A percentile compares a stretch with the other conserved stretches of the same genome.
These are phyloP conservation scores for Cercospora zeae-maydis DNA, from an alignment of 2,329 filamentous ascomycete species.

Conservation along the genomic window DNA sequence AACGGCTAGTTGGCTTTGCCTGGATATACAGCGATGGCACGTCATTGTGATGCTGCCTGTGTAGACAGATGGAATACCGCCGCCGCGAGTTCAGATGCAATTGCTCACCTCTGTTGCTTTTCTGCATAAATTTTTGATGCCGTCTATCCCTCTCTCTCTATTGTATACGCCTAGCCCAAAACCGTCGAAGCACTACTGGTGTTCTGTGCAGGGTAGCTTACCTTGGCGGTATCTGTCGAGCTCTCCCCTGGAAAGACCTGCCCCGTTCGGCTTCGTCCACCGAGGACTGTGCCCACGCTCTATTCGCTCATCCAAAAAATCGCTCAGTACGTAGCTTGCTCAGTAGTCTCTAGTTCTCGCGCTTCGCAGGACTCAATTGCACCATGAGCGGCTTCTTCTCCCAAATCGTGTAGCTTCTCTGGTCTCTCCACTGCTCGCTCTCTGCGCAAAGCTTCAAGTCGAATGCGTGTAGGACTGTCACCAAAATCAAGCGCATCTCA, in stretches of 20 bases:
- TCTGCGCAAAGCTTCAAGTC: constrained; percentile 35
- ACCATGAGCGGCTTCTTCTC: constrained; percentile 32
- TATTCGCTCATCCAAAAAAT: not conserved
- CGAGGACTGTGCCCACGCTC: no score
- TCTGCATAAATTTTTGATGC: not conserved
- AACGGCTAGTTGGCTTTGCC: no score
- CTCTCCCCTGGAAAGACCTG: not conserved
- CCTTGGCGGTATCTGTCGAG: not conserved
- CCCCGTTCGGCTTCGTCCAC: no score
- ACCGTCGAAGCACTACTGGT: not conserved
- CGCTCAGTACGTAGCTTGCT: not conserved
- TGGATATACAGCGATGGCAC: not conserved
- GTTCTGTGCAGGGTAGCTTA: not conserved
- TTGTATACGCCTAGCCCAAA: not conserved
- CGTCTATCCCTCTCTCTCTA: not conserved
- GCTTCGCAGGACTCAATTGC: constrained; percentile 2
- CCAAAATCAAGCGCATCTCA: constrained; percentile 40
- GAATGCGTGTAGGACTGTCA: constrained; percentile 39
- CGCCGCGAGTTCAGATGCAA: no score
- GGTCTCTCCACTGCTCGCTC: constrained; percentile 32
- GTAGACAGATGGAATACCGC: no score
- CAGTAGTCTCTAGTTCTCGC: not conserved
- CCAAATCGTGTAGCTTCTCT: constrained; percentile 34
- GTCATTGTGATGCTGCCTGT: not conserved
- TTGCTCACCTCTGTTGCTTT: no score